phyloP scores from a whole-genome alignment of 2,329 filamentous ascomycete genomes.

The Calonectria pseudoturangicola region DNA sequence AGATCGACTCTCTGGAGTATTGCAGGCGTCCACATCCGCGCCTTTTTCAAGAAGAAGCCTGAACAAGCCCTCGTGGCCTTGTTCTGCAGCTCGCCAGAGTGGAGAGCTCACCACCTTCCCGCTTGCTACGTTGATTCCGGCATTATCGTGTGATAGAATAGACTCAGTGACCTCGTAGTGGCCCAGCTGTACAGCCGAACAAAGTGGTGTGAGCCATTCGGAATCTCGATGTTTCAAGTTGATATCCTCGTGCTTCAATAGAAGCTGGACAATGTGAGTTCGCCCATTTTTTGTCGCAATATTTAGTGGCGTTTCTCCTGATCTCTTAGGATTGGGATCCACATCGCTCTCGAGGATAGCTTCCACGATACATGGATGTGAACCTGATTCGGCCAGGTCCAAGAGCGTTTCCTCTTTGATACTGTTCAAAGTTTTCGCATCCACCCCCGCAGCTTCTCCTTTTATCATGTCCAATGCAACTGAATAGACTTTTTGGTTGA shows the following conservation, averaged over 20 bases:
- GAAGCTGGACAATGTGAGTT: neutral
- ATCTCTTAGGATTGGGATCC: neutral
- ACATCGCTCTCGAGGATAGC: neutral
- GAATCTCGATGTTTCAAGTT: neutral
- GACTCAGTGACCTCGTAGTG: neutral
- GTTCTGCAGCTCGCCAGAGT: neutral
- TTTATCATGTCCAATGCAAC: conserved; percentile 13
- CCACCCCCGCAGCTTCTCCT: neutral
- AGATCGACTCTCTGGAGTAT: neutral
- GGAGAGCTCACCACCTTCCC: neutral
- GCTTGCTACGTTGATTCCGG: neutral
- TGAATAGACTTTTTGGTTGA: neutral
- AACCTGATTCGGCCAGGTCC: neutral
- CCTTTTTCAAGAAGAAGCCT: neutral
- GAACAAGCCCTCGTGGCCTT: neutral
- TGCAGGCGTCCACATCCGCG: neutral
- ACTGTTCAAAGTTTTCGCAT: neutral
- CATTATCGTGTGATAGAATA: neutral
- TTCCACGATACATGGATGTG: neutral
- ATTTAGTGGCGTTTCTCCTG: neutral
- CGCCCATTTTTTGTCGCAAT: neutral
- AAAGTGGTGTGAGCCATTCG: neutral
- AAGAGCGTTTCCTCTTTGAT: conserved; percentile 3
- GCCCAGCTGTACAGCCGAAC: neutral
- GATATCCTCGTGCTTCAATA: neutral